Evolutionary conservation across 2,329 filamentous ascomycete species (phyloP).

Genomic region (Venturia nashicola): DNA sequence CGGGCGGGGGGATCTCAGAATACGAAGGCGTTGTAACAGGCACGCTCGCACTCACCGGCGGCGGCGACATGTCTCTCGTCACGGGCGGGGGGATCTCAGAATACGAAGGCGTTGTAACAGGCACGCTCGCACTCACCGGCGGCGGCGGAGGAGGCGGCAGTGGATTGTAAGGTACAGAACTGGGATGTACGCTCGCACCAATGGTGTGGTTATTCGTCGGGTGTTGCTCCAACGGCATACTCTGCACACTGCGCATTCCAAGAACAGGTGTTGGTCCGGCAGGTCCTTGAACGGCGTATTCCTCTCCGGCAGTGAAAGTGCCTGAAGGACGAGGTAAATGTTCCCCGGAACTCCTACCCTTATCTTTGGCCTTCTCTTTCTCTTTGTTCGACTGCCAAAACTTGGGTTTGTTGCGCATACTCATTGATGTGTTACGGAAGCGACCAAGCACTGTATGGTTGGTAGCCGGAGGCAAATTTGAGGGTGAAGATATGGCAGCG

Average conservation of each 20-base stretch:
- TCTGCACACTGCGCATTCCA: background rate
- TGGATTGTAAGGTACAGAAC: background rate
- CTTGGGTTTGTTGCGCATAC: conserved; percentile 65
- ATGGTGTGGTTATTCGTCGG: background rate
- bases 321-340: background rate
- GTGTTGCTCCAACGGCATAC: background rate
- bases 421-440: conserved; percentile 62
- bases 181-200: background rate
- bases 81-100: background rate
- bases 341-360: conserved; percentile 12
- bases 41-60: background rate
- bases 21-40: background rate
- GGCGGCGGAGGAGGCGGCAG: background rate
- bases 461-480: background rate
- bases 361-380: conserved; percentile 18
- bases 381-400: conserved; percentile 40
- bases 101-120: background rate
- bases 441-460: conserved; percentile 42
- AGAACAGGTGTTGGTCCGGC: background rate
- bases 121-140: background rate
- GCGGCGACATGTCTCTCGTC: background rate
- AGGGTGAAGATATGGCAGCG: conserved; percentile 16
- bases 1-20: background rate
- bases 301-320: background rate
- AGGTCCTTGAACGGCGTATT: conserved; percentile 1